phyloP scores from a whole-genome alignment of 495 filamentous ascomycete genomes.

The Penicillium herquei region DNA sequence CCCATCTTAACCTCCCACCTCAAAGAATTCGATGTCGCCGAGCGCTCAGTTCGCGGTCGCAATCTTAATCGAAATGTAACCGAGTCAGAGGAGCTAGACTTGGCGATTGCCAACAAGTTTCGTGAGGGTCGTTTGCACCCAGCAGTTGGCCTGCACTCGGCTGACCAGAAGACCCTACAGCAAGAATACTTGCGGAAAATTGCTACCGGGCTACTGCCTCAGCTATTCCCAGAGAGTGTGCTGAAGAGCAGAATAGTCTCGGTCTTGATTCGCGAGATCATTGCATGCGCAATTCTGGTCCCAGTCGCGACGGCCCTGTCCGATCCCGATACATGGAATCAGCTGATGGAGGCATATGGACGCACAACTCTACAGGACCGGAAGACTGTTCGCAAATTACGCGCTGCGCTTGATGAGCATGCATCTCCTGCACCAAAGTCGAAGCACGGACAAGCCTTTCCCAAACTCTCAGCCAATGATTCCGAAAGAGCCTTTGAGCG shows the following conservation, averaged over 20 bases:
- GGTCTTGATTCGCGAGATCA: constrained; percentile 79
- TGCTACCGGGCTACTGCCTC: constrained; percentile 67
- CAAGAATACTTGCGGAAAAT: constrained; percentile 81
- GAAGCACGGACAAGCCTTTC: constrained; percentile 61
- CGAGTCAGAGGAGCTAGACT: constrained; percentile 91
- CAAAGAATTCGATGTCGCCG: constrained; percentile 86
- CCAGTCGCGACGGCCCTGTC: constrained; percentile 43
- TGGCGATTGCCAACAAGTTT: constrained; percentile 92
- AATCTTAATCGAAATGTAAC: constrained; percentile 87
- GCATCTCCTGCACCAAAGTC: constrained; percentile 76
- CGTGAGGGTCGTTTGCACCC: constrained; percentile 85
- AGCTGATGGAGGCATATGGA: constrained; percentile 87
- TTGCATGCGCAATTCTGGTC: constrained; percentile 52
- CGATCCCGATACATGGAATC: constrained; percentile 97
- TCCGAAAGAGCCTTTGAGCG: constrained; percentile 91
- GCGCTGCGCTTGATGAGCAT: constrained; percentile 93
- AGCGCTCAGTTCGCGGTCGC: constrained; percentile 80
- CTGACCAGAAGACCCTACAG: constrained; percentile 77
- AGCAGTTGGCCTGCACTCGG: constrained; percentile 77
- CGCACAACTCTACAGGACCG: constrained; percentile 88
- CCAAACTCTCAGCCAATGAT: constrained; percentile 65
- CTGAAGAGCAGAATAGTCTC: constrained; percentile 75
- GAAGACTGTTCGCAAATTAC: constrained; percentile 89
- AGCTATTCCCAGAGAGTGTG: constrained; percentile 69
- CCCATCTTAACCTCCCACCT: constrained; percentile 91